Evolutionary conservation across 2,329 filamentous ascomycete genomes (phyloP), one percentile per base, ranked within the genome.

Genomic region (Malbranchea cinnamomea): DNA sequence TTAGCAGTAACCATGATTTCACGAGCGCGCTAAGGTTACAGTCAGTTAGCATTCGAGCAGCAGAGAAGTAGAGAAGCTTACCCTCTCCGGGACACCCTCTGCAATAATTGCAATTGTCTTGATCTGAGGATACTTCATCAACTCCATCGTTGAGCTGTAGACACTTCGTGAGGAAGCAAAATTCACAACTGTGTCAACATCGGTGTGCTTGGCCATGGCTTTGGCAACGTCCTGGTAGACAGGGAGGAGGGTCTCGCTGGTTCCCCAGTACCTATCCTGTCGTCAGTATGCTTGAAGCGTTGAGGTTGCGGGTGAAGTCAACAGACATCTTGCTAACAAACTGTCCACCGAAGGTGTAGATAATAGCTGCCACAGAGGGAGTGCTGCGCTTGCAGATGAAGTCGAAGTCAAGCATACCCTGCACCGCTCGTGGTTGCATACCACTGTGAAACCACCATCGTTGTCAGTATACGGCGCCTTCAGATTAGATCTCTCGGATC

Each of bases 341-440:
- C 66, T 98, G 89, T 46, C 89, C 89, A 58, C 89, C 89, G 55
- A 98, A 98, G 49, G 89, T 94, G 71, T 98, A 98, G 71, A 98
- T 95, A 65, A 98, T 95, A 57, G 85, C 89, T 44, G 89, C 89
- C 36, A 98, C 89, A 35, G 89, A 98, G 42, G 89, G 89, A 37
- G 81, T 91, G 56, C 76, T 72, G 52, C 89, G 82, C 76, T 95
- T 95, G 84, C 89, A 98, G 67, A 98, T 98, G 73, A 95, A 98
- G 71, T 98, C 89, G 60, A 98, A 98, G 63, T 98, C 89, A 57
- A 98, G 80, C 78, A 85, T 85, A 57, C 79, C 79, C 66, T 85
- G 80, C 44, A 85, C 80, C 47, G 81, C 80, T 60, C 85, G 77
- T 54, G 89, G 87, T 68, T 98, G 89, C 55, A 98, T 82, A 60